Base-by-base conservation (phyloP, 1,139 yeast genomes). In the Suhomyces terraborum region DNA sequence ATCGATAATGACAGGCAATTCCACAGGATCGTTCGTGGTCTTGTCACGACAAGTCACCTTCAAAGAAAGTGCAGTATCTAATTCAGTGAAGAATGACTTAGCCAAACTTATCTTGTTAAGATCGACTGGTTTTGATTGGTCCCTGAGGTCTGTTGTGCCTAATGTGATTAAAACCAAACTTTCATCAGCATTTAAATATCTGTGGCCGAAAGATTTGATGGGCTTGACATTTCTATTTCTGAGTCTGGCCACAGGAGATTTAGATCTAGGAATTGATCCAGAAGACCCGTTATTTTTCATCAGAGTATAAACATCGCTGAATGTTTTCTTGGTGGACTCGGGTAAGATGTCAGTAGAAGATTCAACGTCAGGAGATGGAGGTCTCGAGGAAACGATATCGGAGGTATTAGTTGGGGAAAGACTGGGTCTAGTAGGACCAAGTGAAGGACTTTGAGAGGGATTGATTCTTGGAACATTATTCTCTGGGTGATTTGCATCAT, bases 61-160 rank as follows among this genome's bases (percentile, higher is more conserved):
- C 41, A 91, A 68, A 0, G 96, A 84, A 36, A 93, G 73, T 0
- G 96, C 96, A 3, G 96, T 88, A 53, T 91, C 97, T 33, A 89
- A 70, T 58, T 87, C 94, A 0, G 96, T 86, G 17, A 84, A 77
- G 46, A 84, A 86, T 2, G 86, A 82, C 52, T 83, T 84, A 0
- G 91, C 76, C 43, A 84, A 69, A 6, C 94, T 88, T 12, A 87
- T 86, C 36, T 80, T 75, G 51, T 86, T 83, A 42, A 91, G 73
- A 40, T 83, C 81, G 21, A 91, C 76, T 0, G 96, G 88, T 9
- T 75, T 75, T 3, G 66, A 62, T 8, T 62, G 58, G 46, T 79
- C 80, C 39, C 96, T 71, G 34, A 81, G 67, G 56, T 91, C 97
- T 6, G 95, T 84, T 1, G 95, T 83, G 1, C 98, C 98, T 43